These are phyloP conservation scores for Sporothrix brasiliensis DNA, from an alignment of 2,329 filamentous ascomycete genomes.

Conservation along the genomic window DNA sequence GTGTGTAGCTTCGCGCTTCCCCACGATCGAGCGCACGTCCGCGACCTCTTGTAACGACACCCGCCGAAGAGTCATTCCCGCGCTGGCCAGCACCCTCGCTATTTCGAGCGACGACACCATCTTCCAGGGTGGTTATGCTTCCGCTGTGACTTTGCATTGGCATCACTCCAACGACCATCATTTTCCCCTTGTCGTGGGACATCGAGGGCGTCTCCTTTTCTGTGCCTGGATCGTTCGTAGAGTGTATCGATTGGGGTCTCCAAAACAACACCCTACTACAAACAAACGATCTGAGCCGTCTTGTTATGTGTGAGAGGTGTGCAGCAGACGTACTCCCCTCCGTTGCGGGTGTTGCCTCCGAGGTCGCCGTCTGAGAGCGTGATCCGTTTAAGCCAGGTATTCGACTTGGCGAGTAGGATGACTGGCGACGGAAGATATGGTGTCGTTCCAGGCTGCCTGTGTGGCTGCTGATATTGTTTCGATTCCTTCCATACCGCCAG, in stretches of 20 bases:
- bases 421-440: neutral
- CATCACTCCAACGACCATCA: neutral
- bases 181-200: neutral
- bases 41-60: slow-evolving; percentile 15
- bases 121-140: neutral
- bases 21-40: slow-evolving; percentile 12
- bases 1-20: neutral
- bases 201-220: neutral
- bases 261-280: neutral
- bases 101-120: neutral
- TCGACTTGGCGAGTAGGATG: slow-evolving; percentile 5
- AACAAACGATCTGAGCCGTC: neutral
- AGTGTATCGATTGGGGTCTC: neutral
- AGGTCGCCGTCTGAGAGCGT: slow-evolving; percentile 7
- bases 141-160: neutral
- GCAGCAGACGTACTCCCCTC: neutral
- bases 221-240: neutral
- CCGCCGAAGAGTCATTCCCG: neutral
- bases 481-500: neutral
- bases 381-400: neutral
- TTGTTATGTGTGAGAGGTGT: too few species aligned
- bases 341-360: neutral
- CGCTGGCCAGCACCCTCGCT: neutral
- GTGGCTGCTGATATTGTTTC: neutral
- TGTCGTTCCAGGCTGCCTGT: neutral